phyloP scores from a whole-genome alignment of 148 eudicot genomes.

The Amaranthus palmeri region DNA sequence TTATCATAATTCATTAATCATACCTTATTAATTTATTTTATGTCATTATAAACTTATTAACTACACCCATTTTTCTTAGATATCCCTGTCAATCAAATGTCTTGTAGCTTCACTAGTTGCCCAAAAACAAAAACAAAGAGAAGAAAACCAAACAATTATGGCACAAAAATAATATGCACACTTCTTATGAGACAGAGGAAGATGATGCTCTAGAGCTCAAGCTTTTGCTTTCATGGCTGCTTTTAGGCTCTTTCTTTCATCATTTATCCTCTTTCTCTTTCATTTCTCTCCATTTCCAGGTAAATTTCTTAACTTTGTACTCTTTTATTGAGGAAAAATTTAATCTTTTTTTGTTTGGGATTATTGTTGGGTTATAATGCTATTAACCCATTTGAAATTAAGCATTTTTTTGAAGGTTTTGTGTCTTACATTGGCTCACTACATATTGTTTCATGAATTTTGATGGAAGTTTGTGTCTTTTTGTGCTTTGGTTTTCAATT shows the following conservation, averaged over 20 bases:
- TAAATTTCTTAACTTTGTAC: constrained; percentile 14
- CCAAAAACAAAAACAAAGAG: constrained; percentile 13
- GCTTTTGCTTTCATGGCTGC: constrained; percentile 57
- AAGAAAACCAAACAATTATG: constrained; percentile 3
- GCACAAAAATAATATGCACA: constrained; percentile 28
- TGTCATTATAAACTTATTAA: background rate
- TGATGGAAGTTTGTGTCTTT: background rate
- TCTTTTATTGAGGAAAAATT: constrained; percentile 12
- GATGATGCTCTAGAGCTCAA: constrained; percentile 46
- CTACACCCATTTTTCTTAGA: background rate
- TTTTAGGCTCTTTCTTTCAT: constrained; percentile 28
- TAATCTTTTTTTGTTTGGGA: background rate
- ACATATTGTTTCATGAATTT: background rate
- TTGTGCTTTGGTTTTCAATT: background rate
- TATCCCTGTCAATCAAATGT: constrained; percentile 15
- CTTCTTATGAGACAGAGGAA: constrained; percentile 29
- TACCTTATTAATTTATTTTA: background rate
- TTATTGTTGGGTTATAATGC: background rate
- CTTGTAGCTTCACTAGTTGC: constrained; percentile 11
- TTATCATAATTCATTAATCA: background rate
- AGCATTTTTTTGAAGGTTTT: background rate
- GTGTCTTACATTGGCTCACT: background rate
- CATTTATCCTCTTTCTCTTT: constrained; percentile 28
- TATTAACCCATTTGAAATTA: background rate
- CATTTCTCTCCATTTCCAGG: constrained; percentile 31